phyloP scores from a whole-genome alignment of 768 basidiomycete species.

The Naematelia aurantialba region DNA sequence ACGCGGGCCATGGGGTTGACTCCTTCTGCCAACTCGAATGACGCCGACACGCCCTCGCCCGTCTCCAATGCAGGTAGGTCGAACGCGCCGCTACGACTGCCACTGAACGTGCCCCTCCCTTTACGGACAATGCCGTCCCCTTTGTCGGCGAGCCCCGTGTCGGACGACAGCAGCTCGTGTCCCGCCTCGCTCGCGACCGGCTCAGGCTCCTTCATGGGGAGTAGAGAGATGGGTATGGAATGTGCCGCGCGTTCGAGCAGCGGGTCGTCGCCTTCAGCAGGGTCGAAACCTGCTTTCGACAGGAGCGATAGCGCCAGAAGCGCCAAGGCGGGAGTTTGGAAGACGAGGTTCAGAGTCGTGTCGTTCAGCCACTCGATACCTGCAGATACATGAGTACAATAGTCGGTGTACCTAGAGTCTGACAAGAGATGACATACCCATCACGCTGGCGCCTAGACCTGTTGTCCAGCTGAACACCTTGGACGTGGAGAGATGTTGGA shows the following conservation, averaged over 20 bases:
- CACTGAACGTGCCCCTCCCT: constrained; percentile 34
- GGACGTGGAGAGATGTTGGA: constrained; percentile 38
- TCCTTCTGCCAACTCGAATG: constrained; percentile 23
- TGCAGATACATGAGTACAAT: constrained; percentile 5
- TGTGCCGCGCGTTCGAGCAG: constrained; percentile 44
- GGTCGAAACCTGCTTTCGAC: constrained; percentile 47
- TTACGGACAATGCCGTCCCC: constrained; percentile 9
- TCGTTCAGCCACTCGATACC: constrained; percentile 51
- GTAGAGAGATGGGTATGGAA: constrained; percentile 38
- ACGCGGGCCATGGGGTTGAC: constrained; percentile 41
- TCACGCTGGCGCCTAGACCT: constrained; percentile 32
- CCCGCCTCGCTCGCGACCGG: constrained; percentile 23
- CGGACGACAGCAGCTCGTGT: constrained; percentile 20
- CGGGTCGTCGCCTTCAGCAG: constrained; percentile 46
- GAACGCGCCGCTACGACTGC: not conserved
- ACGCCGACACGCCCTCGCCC: not conserved
- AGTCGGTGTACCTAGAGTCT: not conserved
- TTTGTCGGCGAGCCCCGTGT: not conserved
- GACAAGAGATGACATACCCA: constrained; percentile 26
- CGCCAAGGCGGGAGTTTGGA: constrained; percentile 32
- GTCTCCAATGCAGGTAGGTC: not conserved
- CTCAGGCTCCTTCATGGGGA: constrained; percentile 24
- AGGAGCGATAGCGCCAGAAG: constrained; percentile 40
- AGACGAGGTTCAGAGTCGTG: constrained; percentile 40
- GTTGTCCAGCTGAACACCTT: constrained; percentile 43